A percentile compares a stretch with the other conserved stretches of the same genome.
Conservation (phyloP, 305 asterid species). For the Coffea humblotiana region DNA sequence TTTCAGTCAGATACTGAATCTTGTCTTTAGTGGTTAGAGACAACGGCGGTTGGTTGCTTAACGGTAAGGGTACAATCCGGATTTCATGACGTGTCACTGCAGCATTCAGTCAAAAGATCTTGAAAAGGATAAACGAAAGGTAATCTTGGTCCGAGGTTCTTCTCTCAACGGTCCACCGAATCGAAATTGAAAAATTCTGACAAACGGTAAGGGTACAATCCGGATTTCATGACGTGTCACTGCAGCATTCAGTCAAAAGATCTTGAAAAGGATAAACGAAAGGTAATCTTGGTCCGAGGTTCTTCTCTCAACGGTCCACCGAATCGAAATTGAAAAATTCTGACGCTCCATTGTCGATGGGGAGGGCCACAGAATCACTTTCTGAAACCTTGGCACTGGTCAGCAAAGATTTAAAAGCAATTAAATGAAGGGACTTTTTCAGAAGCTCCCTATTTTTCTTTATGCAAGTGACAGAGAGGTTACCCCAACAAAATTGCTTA, state of each 20-base stretch:
- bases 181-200: too few relatives aligned
- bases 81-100: slow-evolving; percentile 9
- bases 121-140: neutral
- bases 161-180: neutral
- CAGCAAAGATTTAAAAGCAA: slow-evolving; percentile 9
- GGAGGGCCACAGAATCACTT: slow-evolving; percentile 24
- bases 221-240: slow-evolving; percentile 5
- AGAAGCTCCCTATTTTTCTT: slow-evolving; percentile 8
- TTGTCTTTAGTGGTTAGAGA: neutral
- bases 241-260: neutral
- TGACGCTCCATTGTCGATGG: neutral
- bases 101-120: neutral
- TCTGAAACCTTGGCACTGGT: slow-evolving; percentile 29
- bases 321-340: neutral
- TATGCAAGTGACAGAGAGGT: neutral
- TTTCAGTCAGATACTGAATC: neutral
- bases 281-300: neutral
- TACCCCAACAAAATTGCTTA: too few relatives aligned
- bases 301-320: neutral
- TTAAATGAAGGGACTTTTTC: slow-evolving; percentile 10
- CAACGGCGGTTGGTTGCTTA: neutral
- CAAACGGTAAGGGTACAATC: neutral
- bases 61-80: neutral
- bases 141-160: neutral
- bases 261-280: neutral